Evolutionary conservation across 495 filamentous ascomycete species (phyloP).

Genomic region (Bacidia rubella): DNA sequence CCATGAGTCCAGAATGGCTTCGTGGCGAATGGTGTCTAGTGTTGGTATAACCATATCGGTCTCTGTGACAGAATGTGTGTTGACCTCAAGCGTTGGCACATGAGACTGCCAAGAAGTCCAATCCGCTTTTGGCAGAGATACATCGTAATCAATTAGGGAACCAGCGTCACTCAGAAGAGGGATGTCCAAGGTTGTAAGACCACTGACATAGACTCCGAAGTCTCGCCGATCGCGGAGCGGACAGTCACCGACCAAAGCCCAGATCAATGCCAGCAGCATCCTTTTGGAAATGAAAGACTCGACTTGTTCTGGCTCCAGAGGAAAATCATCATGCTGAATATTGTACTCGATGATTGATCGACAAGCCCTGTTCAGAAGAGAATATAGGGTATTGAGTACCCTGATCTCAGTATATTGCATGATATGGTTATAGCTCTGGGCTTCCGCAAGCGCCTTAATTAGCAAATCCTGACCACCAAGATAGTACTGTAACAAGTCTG

Average conservation of each 20-base stretch:
- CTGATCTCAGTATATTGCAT: constrained; percentile 94
- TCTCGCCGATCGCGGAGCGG: constrained; percentile 73
- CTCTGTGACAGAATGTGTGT: constrained; percentile 92
- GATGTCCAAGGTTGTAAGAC: constrained; percentile 68
- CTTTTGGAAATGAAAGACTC: constrained; percentile 88
- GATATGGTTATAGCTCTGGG: constrained; percentile 75
- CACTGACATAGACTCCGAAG: constrained; percentile 72
- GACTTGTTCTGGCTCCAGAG: constrained; percentile 73
- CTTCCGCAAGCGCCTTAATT: constrained; percentile 56
- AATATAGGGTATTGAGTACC: constrained; percentile 86
- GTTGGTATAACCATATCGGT: constrained; percentile 97
- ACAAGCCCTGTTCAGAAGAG: constrained; percentile 83
- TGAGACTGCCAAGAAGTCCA: constrained; percentile 91
- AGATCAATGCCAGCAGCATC: constrained; percentile 76
- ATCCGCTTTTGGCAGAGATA: constrained; percentile 68
- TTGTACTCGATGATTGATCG: constrained; percentile 92
- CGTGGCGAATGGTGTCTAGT: constrained; percentile 88
- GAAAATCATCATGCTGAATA: constrained; percentile 83
- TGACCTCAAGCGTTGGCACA: constrained; percentile 87
- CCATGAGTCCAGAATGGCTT: constrained; percentile 98
- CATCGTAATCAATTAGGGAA: constrained; percentile 91
- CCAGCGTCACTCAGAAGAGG: constrained; percentile 57
- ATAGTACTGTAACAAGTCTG: constrained; percentile 60
- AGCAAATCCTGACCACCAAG: constrained; percentile 69
- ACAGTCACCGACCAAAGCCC: constrained; percentile 92